Conservation (phyloP, 352 stramenopile genomes). For the Globisporangium irregulare region DNA sequence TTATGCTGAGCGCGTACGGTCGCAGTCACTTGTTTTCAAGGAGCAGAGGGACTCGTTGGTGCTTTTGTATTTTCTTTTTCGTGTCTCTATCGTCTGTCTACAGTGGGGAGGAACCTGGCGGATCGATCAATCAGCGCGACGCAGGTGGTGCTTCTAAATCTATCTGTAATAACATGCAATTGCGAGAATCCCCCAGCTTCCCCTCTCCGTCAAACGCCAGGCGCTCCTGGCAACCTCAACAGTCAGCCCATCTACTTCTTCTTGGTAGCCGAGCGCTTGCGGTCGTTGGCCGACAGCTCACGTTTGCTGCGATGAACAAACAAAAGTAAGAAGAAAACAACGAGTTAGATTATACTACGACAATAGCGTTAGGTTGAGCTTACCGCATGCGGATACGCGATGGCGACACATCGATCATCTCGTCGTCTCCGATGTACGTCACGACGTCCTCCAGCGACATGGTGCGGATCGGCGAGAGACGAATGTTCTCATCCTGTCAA, state of each 20-base stretch:
- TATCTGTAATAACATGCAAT: conserved; percentile 15
- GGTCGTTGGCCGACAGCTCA: conserved; percentile 57
- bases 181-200: neutral
- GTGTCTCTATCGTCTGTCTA: neutral
- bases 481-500: conserved; percentile 93
- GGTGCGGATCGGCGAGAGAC: conserved; percentile 87
- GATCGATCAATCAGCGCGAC: neutral
- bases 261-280: conserved; percentile 45
- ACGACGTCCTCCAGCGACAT: conserved; percentile 98
- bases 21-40: no score
- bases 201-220: neutral
- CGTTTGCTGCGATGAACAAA: conserved; percentile 41
- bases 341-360: neutral
- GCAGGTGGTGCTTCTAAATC: conserved; percentile 8
- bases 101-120: neutral
- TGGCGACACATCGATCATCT: conserved; percentile 98
- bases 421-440: conserved; percentile 96
- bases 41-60: neutral
- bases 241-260: conserved; percentile 44
- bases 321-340: neutral
- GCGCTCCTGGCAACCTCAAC: neutral
- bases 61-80: neutral
- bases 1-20: no score
- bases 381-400: conserved; percentile 90
- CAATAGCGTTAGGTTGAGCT: conserved; percentile 1